Evolutionary conservation across 108 stramenopile genomes (phyloP), one percentile per base, ranked within the genome.

Genomic region (Pinguiococcus pyrenoidosus): DNA sequence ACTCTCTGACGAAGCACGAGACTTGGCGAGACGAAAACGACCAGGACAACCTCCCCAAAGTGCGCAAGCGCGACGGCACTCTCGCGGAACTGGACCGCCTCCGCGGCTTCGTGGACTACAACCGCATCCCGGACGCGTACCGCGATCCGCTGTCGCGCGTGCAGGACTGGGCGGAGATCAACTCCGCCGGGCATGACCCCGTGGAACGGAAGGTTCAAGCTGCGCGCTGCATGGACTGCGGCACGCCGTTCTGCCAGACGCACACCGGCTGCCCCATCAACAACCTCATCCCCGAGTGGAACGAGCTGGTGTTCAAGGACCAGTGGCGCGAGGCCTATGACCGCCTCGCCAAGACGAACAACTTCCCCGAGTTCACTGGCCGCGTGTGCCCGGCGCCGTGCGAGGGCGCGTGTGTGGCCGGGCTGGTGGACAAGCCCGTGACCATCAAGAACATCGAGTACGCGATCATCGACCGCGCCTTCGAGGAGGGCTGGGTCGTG

Each of bases 281-380:
- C 70, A 94, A 94, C 56, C 71, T 90, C 12, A 94, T 94, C 52
- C 92, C 92, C 22, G 92, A 94, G 76, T 94, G 88, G 88, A 94
- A 94, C 66, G 85, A 86, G 66, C 69, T 94, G 5, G 92, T 91
- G 18, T 89, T 82, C 75, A 79, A 94, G 54, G 89, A 77, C 35
- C 85, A 83, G 51, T 89, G 85, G 92, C 70, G 69, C 32, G 85
- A 91, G 40, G 89, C 89, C 48, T 87, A 89, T 56, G 84, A 87
- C 14, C 73, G 83, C 24, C 72, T 93, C 23, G 86, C 88, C 62
- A 77, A 80, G 62, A 94, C 92, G 45, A 94, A 94, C 72, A 94
- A 94, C 77, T 94, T 94, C 70, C 92, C 92, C n/a, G 92, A 94
- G 68, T 94, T 94, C 56, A 94, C 92, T 2, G 92, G 92, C 41